Evolutionary conservation across 352 stramenopile species (phyloP), one percentile per base, ranked within the genome.

Genomic region (Pythium myriotylum): DNA sequence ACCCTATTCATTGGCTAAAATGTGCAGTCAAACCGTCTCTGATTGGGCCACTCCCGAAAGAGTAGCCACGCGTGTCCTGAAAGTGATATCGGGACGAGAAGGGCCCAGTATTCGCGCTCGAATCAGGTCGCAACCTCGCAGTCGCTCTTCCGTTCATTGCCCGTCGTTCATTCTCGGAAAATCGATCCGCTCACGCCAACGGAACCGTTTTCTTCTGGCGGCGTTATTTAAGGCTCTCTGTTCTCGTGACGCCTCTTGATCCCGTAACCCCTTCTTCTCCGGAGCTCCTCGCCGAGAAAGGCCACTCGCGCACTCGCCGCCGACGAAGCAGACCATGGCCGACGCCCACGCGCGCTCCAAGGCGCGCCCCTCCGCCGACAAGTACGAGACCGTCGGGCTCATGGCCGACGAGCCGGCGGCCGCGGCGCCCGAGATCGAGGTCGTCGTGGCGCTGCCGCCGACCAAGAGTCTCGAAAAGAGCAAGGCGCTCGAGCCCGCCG

Each of bases 311-410:
- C 37, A 43, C 4, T 43, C 13, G 29, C 32, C 37, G 29, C 45
- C 17, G 37, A 52, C 39, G 19, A 56, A 3, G 49, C 6, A 32
- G n/a, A 40, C 32, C 10, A 66, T 60, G 50, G 32, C 59, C 19
- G 52, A 48, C 40, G 12, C 49, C 16, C 20, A 29, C 17, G 22
- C 39, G 6, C 41, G n/a, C 27, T 20, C 33, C 16, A 65, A 59
- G 22, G 19, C 48, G 27, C 59, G 29, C 7, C 55, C 43, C 40
- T 24, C 19, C 29, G 40, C 39, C 39, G 14, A 26, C 61, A 59
- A 59, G 45, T 68, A 68, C 53, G 60, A 68, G 26, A 26, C 43
- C 16, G 60, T 62, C 42, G 62, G 60, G 10, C 52, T 68, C 17
- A n/a, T 46, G 22, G 13, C 19, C 13, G 13, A 41, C 7, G 23